These are phyloP conservation scores for Aspergillus conjunctus DNA, from an alignment of 495 filamentous ascomycete species.

Conservation along the genomic window DNA sequence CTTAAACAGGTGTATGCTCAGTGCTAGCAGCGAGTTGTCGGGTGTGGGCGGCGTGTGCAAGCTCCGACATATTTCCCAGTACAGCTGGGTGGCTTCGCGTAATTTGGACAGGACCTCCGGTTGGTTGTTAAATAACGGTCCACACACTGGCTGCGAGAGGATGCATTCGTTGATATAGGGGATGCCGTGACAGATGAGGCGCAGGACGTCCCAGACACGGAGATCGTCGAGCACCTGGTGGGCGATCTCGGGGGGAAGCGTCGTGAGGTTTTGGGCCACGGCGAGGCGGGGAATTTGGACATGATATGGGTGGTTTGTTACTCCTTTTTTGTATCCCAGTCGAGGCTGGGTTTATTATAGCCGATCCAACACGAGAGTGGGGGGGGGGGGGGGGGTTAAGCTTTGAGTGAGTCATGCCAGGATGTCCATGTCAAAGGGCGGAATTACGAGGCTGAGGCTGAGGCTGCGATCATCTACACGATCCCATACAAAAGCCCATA, in stretches of 20 bases:
- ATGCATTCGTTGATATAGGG: slow-evolving; percentile 6
- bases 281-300: background rate
- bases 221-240: slow-evolving; percentile 26
- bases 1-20: background rate
- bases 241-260: slow-evolving; percentile 20
- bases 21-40: background rate
- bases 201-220: slow-evolving; percentile 28
- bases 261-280: slow-evolving; percentile 3
- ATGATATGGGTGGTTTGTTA: background rate
- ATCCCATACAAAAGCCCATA: background rate
- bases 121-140: slow-evolving; percentile 2
- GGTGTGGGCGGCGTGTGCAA: background rate
- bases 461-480: background rate
- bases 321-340: background rate
- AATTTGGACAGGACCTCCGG: slow-evolving; percentile 8
- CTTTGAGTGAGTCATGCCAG: background rate
- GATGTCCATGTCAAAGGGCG: background rate
- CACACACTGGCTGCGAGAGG: slow-evolving; percentile 17
- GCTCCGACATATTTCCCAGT: slow-evolving; percentile 17
- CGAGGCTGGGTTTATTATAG: background rate
- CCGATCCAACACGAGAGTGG: background rate
- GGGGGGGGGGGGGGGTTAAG: no score
- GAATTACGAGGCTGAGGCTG: background rate
- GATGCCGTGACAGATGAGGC: slow-evolving; percentile 16
- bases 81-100: background rate